phyloP scores from a whole-genome alignment of 768 basidiomycete genomes.

The Lepiota venenata region DNA sequence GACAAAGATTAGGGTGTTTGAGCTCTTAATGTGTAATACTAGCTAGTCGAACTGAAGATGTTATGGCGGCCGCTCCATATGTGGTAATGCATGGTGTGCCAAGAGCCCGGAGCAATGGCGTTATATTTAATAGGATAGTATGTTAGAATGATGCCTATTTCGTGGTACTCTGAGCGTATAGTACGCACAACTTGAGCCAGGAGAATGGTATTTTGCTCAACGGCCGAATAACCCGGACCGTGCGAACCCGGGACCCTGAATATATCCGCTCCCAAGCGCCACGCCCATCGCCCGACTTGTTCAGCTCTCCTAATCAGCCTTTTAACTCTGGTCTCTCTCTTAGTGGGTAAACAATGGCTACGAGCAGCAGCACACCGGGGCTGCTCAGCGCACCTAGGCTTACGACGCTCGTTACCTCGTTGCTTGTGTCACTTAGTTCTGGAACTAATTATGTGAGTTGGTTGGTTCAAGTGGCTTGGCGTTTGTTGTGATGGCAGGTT shows the following conservation, averaged over 20 bases:
- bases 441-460: constrained; percentile 79
- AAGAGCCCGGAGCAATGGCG: too few relatives aligned
- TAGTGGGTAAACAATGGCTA: constrained; percentile 15
- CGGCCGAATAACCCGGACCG: neutral
- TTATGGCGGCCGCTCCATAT: too few relatives aligned
- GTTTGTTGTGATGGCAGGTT: constrained; percentile 8
- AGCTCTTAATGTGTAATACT: constrained; percentile 1
- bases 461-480: neutral
- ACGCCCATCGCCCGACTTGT: neutral
- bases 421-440: constrained; percentile 57
- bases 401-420: constrained; percentile 49
- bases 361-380: constrained; percentile 19
- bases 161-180: too few relatives aligned
- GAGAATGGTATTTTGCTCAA: too few relatives aligned
- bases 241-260: neutral
- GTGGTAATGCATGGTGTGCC: too few relatives aligned
- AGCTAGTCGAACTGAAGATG: too few relatives aligned
- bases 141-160: too few relatives aligned
- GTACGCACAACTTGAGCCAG: neutral
- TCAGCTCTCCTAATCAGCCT: neutral
- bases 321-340: neutral
- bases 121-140: too few relatives aligned
- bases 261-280: neutral
- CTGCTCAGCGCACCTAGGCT: constrained; percentile 38
- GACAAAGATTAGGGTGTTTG: neutral